These are phyloP conservation scores for Rhynchospora breviuscula DNA, from an alignment of 176 grass and related monocot genomes.

Conservation along the genomic window DNA sequence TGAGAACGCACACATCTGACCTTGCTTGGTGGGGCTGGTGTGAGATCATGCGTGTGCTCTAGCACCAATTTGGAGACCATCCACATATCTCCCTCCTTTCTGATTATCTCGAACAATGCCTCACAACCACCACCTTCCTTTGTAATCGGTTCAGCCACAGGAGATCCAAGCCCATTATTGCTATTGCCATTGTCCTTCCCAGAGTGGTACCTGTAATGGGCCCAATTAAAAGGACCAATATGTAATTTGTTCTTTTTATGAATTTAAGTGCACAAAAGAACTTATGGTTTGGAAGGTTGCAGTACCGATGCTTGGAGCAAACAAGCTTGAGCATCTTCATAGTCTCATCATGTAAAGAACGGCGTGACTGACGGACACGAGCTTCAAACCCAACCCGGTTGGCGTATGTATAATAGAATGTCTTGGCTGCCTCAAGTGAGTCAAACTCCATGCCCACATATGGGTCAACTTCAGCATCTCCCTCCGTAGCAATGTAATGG, in stretches of 20 bases:
- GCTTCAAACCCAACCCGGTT: slow-evolving; percentile 76
- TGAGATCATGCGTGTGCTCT: slow-evolving; percentile 81
- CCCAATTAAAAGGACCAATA: slow-evolving; percentile 7
- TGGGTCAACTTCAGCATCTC: slow-evolving; percentile 54
- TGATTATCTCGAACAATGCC: slow-evolving; percentile 88
- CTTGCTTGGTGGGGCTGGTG: slow-evolving; percentile 41
- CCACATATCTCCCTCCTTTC: slow-evolving; percentile 77
- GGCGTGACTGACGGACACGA: slow-evolving; percentile 73
- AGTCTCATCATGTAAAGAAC: slow-evolving; percentile 70
- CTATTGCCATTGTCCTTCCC: slow-evolving; percentile 45
- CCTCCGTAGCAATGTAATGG: slow-evolving; percentile 66
- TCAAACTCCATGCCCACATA: slow-evolving; percentile 84
- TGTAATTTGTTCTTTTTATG: neutral
- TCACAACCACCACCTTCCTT: slow-evolving; percentile 54
- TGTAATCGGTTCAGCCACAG: neutral
- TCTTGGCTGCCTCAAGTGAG: slow-evolving; percentile 70
- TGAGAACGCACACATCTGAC: slow-evolving; percentile 88
- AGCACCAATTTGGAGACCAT: slow-evolving; percentile 72
- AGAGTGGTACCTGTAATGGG: slow-evolving; percentile 50
- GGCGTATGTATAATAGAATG: slow-evolving; percentile 83
- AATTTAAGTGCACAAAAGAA: neutral
- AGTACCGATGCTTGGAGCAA: slow-evolving; percentile 70
- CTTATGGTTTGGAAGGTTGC: neutral
- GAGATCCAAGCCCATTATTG: slow-evolving; percentile 17
- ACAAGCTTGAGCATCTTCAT: slow-evolving; percentile 98